Evolutionary conservation across 2,329 filamentous ascomycete species (phyloP).

Genomic region (Phialemonium atrogriseum): DNA sequence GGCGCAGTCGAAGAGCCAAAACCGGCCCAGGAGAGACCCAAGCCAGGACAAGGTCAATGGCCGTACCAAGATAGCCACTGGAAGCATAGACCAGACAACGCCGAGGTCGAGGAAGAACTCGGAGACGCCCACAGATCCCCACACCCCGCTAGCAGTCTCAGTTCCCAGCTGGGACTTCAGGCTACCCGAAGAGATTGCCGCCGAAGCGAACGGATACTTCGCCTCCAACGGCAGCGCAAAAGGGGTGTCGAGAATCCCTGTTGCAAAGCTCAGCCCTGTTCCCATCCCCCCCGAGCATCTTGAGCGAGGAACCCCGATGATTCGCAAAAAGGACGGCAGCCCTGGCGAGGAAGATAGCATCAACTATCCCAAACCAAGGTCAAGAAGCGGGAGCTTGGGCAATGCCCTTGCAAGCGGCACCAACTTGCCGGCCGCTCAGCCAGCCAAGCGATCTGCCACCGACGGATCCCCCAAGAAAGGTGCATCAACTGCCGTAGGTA

Average conservation of each 20-base stretch:
- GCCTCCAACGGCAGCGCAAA: slow-evolving; percentile 43
- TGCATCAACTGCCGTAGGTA: slow-evolving; percentile 18
- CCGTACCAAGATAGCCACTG: slow-evolving; percentile 22
- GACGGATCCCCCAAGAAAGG: slow-evolving; percentile 50
- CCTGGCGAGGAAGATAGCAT: slow-evolving; percentile 46
- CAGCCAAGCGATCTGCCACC: slow-evolving; percentile 33
- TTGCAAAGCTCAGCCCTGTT: slow-evolving; percentile 70
- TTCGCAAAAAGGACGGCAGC: slow-evolving; percentile 51
- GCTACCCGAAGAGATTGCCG: slow-evolving; percentile 68
- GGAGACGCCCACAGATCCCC: slow-evolving; percentile 25
- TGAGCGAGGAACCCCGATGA: slow-evolving; percentile 63
- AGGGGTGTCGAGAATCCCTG: slow-evolving; percentile 74
- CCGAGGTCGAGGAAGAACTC: slow-evolving; percentile 39
- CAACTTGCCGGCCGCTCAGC: slow-evolving; percentile 10
- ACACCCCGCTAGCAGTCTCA: slow-evolving; percentile 25
- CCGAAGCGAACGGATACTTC: slow-evolving; percentile 46
- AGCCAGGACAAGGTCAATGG: slow-evolving; percentile 24
- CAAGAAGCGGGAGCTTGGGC: slow-evolving; percentile 58
- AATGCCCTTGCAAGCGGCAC: slow-evolving; percentile 38
- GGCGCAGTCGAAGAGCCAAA: slow-evolving; percentile 38
- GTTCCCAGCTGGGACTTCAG: slow-evolving; percentile 62
- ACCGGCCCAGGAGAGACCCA: slow-evolving; percentile 20
- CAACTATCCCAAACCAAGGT: slow-evolving; percentile 52
- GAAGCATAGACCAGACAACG: slow-evolving; percentile 18
- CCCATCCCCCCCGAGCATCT: slow-evolving; percentile 65